Conservation (phyloP, 768 basidiomycete genomes). For the Hypholoma sublateritium region DNA sequence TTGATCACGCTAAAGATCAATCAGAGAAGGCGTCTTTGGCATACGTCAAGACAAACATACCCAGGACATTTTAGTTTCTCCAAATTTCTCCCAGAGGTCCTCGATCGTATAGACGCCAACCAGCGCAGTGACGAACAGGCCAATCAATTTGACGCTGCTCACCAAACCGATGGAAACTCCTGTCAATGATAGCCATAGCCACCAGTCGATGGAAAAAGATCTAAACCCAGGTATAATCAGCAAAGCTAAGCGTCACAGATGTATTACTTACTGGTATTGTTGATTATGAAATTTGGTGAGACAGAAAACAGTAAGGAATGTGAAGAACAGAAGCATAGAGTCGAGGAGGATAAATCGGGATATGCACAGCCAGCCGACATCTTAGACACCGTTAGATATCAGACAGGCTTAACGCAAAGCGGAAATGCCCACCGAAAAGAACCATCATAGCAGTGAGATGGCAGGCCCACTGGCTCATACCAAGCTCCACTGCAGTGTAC, state of each 20-base stretch:
- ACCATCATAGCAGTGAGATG: conserved; percentile 96
- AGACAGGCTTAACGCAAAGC: neutral
- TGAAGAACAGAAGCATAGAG: conserved; percentile 99
- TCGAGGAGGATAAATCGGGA: conserved; percentile 97
- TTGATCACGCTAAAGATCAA: conserved; percentile 69
- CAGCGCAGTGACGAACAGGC: conserved; percentile 91
- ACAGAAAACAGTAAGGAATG: conserved; percentile 94
- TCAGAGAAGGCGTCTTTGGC: conserved; percentile 1
- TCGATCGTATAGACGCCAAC: conserved; percentile 97
- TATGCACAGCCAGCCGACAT: conserved; percentile 95
- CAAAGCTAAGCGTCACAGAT: neutral
- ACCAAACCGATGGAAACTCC: conserved; percentile 95
- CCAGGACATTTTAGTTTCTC: conserved; percentile 87
- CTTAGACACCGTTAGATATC: conserved; percentile 37
- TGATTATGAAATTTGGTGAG: conserved; percentile 97
- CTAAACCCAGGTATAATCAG: conserved; percentile 36
- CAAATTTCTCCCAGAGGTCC: conserved; percentile 98
- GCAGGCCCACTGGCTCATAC: conserved; percentile 86
- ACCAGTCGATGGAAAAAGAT: conserved; percentile 96
- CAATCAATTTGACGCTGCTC: conserved; percentile 95
- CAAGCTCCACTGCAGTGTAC: conserved; percentile 94
- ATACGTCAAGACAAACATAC: conserved; percentile 45
- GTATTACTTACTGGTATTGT: conserved; percentile 75
- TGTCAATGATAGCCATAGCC: conserved; percentile 91
- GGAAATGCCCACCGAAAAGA: conserved; percentile 65